Conservation (phyloP, 169 alveolate species). For the Gregarina niphandrodes region DNA sequence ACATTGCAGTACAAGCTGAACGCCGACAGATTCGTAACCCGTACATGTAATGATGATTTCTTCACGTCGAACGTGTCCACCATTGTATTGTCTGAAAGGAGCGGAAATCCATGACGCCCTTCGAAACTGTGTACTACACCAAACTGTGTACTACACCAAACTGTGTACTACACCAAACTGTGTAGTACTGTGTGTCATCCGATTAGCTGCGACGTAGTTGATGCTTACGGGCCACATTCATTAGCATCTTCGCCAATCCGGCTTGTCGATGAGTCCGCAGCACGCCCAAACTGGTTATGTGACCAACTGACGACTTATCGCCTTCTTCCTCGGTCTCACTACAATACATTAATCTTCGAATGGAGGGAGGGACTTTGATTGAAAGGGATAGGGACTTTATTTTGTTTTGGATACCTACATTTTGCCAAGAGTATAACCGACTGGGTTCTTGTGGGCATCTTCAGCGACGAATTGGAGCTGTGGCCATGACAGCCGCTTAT, state of each 20-base stretch:
- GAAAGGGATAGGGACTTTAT: too few species aligned
- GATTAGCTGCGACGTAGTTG: conserved; percentile 1
- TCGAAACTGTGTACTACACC: too few species aligned
- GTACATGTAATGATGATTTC: too few species aligned
- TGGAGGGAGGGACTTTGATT: too few species aligned
- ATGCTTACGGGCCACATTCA: conserved; percentile 1
- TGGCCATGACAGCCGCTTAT: conserved; percentile 67
- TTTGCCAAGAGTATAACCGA: not conserved
- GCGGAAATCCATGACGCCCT: too few species aligned
- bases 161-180: too few species aligned
- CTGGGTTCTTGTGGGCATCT: conserved; percentile 31
- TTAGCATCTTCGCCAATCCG: conserved; percentile 56
- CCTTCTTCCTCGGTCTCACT: conserved; percentile 29
- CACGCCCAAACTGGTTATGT: conserved; percentile 62
- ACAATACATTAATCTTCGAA: too few species aligned
- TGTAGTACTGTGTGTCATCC: too few species aligned
- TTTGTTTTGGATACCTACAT: conserved; percentile 6
- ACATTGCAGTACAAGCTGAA: conserved; percentile 49
- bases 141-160: too few species aligned
- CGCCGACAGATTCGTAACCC: conserved; percentile 68
- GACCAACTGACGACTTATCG: conserved; percentile 33
- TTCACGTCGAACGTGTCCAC: too few species aligned
- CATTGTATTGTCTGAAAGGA: too few species aligned
- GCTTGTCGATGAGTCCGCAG: conserved; percentile 54
- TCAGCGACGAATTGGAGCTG: conserved; percentile 58